Percentiles rank a stretch among this genome's conserved stretches.
These are phyloP conservation scores for Macrophomina phaseolina DNA, from an alignment of 2,329 filamentous ascomycete species.

Conservation along the genomic window DNA sequence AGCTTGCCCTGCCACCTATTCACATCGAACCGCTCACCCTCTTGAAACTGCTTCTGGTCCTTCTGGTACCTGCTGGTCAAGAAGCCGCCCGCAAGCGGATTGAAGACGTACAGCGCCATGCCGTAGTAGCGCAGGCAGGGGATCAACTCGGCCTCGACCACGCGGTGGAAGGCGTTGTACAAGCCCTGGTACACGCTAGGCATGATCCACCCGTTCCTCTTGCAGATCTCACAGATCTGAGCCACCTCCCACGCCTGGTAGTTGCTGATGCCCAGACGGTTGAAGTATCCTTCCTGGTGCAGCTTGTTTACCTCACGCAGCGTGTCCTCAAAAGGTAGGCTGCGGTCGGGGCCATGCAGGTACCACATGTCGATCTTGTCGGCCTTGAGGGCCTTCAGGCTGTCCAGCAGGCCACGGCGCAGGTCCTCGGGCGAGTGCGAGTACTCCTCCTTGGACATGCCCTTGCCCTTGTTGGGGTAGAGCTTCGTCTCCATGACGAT, in stretches of 20 bases:
- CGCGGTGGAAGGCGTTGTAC: slow-evolving; percentile 53
- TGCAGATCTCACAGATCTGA: slow-evolving; percentile 54
- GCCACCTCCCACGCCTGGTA: slow-evolving; percentile 55
- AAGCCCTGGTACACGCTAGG: slow-evolving; percentile 56
- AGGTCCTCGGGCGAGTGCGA: slow-evolving; percentile 37
- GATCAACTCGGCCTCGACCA: slow-evolving; percentile 51
- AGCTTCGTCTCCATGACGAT: slow-evolving; percentile 53
- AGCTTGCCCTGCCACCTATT: slow-evolving; percentile 46
- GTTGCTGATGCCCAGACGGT: slow-evolving; percentile 54
- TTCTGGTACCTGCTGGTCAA: slow-evolving; percentile 50
- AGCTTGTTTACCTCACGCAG: slow-evolving; percentile 55
- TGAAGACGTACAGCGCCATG: slow-evolving; percentile 53
- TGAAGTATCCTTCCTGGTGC: slow-evolving; percentile 53
- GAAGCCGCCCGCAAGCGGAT: slow-evolving; percentile 42
- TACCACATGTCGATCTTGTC: slow-evolving; percentile 57
- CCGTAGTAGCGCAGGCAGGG: slow-evolving; percentile 49
- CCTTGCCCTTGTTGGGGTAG: slow-evolving; percentile 39
- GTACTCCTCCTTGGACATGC: slow-evolving; percentile 27
- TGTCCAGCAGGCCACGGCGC: slow-evolving; percentile 42
- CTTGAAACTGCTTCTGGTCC: slow-evolving; percentile 43
- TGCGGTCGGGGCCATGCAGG: slow-evolving; percentile 58
- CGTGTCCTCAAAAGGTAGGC: slow-evolving; percentile 53
- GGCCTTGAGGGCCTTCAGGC: slow-evolving; percentile 47
- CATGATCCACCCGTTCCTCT: slow-evolving; percentile 47
- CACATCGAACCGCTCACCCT: slow-evolving; percentile 48